A percentile compares a stretch with the other conserved stretches of the same genome.
Evolutionary conservation across 331 rosid species (phyloP).

Genomic region (Rosa hybrid): DNA sequence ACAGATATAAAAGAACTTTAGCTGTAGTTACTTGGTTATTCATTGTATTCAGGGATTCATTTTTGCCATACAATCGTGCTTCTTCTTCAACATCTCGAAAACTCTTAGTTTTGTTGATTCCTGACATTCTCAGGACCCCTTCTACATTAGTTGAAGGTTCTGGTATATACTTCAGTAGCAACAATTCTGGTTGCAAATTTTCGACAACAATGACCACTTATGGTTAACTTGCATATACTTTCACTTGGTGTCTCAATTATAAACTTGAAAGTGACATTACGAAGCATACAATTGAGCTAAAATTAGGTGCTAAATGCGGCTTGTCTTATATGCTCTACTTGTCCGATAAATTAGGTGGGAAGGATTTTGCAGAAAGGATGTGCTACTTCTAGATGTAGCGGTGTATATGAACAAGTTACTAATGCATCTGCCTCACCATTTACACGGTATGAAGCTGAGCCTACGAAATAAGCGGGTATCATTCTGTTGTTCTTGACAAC

Average conservation of each 20-base stretch:
- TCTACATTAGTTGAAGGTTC: slow-evolving; percentile 2
- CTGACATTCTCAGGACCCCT: slow-evolving; percentile 5
- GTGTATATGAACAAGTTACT: not conserved
- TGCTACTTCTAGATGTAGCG: not conserved
- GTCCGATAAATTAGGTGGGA: too few relatives aligned
- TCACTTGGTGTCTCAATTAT: not conserved
- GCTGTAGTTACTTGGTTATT: too few relatives aligned
- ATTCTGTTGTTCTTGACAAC: slow-evolving; percentile 6
- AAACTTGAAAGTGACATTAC: slow-evolving; percentile 2
- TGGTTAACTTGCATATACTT: not conserved
- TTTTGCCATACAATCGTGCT: too few relatives aligned
- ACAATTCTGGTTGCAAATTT: not conserved
- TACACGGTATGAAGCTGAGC: slow-evolving; percentile 1
- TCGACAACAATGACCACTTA: not conserved
- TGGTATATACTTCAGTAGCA: not conserved
- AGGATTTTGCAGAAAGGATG: not conserved
- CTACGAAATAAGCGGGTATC: slow-evolving; percentile 10
- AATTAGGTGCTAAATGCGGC: not conserved
- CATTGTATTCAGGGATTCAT: too few relatives aligned
- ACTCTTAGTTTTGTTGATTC: too few relatives aligned
- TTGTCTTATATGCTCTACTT: not conserved
- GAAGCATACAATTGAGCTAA: slow-evolving; percentile 4
- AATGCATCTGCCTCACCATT: not conserved
- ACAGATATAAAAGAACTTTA: too few relatives aligned
- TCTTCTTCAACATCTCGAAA: too few relatives aligned